Evolutionary conservation across 257 asterid species (phyloP), one percentile per base, ranked within the genome.

Genomic region (Solanum tarapatanum): DNA sequence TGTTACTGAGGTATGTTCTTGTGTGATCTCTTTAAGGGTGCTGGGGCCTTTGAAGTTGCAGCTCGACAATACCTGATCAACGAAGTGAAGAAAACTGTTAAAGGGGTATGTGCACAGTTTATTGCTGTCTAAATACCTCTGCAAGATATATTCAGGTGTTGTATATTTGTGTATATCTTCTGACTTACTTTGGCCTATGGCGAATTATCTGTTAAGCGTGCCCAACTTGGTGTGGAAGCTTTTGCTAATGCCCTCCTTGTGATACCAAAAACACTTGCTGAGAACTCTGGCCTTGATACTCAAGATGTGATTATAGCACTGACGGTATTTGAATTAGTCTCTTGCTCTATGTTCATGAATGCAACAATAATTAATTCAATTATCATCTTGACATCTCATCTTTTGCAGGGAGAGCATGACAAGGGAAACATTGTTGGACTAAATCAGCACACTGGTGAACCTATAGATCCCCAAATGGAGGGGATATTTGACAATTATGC

Each of bases 1-100:
- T 43, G 84, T 51, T 48, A 39, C 85, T 82, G 85, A 82, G 69
- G 5, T 82, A 48, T 82, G 11, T 48, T 33, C 16, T 35, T 83
- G 76, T 37, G 21, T n/a, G 28, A 79, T 77, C 77, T 58, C 83
- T 80, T 82, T 87, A 94, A 97, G 99, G 99, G 99, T 92, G 99
- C 99, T 35, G 99, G 99, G 85, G 98, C 99, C 87, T 97, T 97
- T 89, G 99, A 97, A 91, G 95, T 97, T 87, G 99, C 99, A 87
- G 98, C 99, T 88, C 95, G 98, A 83, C 99, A 96, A 87, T 74
- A 94, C 93, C 92, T 96, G 41, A 92, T 96, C 86, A 97, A 97
- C 84, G 99, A 95, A 92, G 98, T 97, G 92, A 97, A 94, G 96
- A 97, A 94, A 93, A 95, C 98, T 86, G 98, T 96, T 86, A 86